A percentile compares a stretch with the other conserved stretches of the same genome.
These are phyloP conservation scores for Cercospora citrullina DNA, from an alignment of 2,329 filamentous ascomycete species.

Conservation along the genomic window DNA sequence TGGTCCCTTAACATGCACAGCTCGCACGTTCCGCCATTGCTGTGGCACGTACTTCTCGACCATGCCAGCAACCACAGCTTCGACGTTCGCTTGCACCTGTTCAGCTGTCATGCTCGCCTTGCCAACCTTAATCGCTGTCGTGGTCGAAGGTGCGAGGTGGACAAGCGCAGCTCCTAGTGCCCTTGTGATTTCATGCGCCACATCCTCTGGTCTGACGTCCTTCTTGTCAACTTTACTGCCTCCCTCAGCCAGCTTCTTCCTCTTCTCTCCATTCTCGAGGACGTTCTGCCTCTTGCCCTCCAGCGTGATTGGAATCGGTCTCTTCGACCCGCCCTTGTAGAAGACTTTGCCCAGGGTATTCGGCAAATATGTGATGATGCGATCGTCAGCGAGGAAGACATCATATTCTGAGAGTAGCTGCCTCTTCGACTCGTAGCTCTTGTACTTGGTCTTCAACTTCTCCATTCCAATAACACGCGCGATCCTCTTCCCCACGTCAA, in stretches of 20 bases:
- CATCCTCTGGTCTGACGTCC: slow-evolving; percentile 61
- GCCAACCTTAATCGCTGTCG: slow-evolving; percentile 78
- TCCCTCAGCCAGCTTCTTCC: slow-evolving; percentile 44
- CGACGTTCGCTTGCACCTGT: slow-evolving; percentile 77
- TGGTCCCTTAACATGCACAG: slow-evolving; percentile 86
- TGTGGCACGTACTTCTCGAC: slow-evolving; percentile 79
- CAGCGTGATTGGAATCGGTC: slow-evolving; percentile 80
- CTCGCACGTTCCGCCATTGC: slow-evolving; percentile 82
- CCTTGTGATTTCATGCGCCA: slow-evolving; percentile 79
- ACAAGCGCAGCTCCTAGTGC: slow-evolving; percentile 77
- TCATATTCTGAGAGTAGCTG: slow-evolving; percentile 86
- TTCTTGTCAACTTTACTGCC: slow-evolving; percentile 42
- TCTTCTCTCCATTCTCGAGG: slow-evolving; percentile 56
- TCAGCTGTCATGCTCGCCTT: slow-evolving; percentile 71
- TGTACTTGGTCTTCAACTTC: slow-evolving; percentile 87
- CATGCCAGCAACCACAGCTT: slow-evolving; percentile 67
- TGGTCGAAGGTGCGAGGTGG: slow-evolving; percentile 73
- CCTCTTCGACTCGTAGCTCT: slow-evolving; percentile 81
- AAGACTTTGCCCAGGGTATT: slow-evolving; percentile 85
- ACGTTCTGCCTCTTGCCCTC: slow-evolving; percentile 52
- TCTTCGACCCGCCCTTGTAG: slow-evolving; percentile 79
- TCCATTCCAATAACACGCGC: slow-evolving; percentile 71
- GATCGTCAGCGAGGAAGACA: slow-evolving; percentile 88
- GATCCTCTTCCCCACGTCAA: slow-evolving; percentile 50
- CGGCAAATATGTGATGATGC: slow-evolving; percentile 72